Percentiles rank a stretch among this genome's conserved stretches.
phyloP scores from a whole-genome alignment of 805 yeast species.

The Kuraishia piskuri region DNA sequence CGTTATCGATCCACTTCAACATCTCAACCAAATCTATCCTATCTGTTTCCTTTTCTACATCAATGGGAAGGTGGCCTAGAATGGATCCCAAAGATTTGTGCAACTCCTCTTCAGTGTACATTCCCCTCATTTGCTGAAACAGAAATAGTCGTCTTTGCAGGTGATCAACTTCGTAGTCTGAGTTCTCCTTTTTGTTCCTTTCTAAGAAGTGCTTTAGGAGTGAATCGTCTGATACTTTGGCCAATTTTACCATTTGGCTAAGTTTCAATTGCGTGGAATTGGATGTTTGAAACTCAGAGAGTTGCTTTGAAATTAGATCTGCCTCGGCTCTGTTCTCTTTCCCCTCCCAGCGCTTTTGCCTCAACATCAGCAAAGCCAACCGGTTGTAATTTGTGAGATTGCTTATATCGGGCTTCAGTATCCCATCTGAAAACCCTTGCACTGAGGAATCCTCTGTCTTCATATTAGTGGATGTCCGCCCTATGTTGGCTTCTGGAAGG shows the following conservation, averaged over 20 bases:
- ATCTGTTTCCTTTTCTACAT: not conserved
- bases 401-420: not conserved
- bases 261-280: not conserved
- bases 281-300: not conserved
- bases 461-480: not conserved
- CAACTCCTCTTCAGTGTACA: not conserved
- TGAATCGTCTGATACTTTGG: not conserved
- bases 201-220: not conserved
- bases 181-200: not conserved
- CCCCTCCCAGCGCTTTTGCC: not conserved
- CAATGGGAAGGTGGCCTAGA: not conserved
- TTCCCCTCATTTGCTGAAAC: not conserved
- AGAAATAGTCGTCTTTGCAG: not conserved
- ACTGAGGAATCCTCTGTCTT: not conserved
- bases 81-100: not conserved
- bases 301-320: not conserved
- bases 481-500: not conserved
- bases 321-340: not conserved
- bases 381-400: not conserved
- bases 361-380: not conserved
- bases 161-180: not conserved
- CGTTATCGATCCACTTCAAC: slow-evolving; percentile 1
- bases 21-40: slow-evolving; percentile 2
- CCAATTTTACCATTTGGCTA: not conserved
- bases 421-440: not conserved